These are phyloP conservation scores for Microglena sp. DNA, from an alignment of 139 green algal genomes.

Conservation along the genomic window DNA sequence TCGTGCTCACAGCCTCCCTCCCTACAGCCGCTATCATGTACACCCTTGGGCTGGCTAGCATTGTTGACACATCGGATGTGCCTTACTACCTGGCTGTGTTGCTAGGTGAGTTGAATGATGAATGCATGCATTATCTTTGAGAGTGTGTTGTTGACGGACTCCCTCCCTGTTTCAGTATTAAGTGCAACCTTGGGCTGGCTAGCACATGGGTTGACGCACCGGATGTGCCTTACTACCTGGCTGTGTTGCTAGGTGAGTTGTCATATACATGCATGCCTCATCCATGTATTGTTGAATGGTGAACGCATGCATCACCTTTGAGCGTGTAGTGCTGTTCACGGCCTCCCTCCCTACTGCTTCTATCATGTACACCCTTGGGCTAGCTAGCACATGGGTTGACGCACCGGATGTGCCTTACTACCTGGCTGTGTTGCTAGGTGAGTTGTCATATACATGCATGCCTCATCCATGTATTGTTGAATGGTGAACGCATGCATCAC, in stretches of 20 bases:
- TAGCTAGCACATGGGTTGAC: constrained; percentile 37
- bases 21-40: constrained; percentile 58
- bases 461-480: too few species aligned
- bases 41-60: constrained; percentile 37
- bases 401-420: constrained; percentile 70
- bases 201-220: too few species aligned
- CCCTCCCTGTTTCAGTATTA: too few species aligned
- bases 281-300: too few species aligned
- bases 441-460: constrained; percentile 8
- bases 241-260: too few species aligned
- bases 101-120: constrained; percentile 38
- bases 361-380: constrained; percentile 46
- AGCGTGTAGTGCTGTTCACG: constrained; percentile 73
- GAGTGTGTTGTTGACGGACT: too few species aligned
- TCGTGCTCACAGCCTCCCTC: constrained; percentile 69
- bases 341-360: constrained; percentile 63
- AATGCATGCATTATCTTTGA: too few species aligned
- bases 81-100: constrained; percentile 75
- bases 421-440: constrained; percentile 45
- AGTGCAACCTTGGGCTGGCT: too few species aligned
- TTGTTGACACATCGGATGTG: constrained; percentile 39
- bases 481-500: background rate
- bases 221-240: too few species aligned
- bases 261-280: too few species aligned
- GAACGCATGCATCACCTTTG: constrained; percentile 38